Evolutionary conservation across 2,329 filamentous ascomycete genomes (phyloP).

Genomic region (Triangularia verruculosa): DNA sequence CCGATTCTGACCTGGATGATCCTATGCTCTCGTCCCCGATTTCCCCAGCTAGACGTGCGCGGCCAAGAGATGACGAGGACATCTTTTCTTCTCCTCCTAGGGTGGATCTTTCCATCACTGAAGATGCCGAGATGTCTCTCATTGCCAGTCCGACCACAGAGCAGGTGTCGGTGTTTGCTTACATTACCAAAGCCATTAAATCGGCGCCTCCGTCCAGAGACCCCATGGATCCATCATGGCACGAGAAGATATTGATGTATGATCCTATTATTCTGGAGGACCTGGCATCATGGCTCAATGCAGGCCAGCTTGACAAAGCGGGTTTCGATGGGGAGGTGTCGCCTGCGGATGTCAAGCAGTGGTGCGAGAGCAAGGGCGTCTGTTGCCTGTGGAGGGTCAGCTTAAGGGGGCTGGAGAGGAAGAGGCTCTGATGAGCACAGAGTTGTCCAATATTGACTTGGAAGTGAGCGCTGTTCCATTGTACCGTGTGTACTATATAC

Average conservation of each 20-base stretch:
- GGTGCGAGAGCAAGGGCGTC: conserved; percentile 85
- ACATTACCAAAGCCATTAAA: conserved; percentile 55
- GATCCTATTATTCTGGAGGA: conserved; percentile 89
- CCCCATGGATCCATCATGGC: conserved; percentile 63
- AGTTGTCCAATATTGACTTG: not conserved
- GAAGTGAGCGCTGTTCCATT: not conserved
- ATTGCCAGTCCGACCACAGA: conserved; percentile 38
- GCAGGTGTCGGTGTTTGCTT: conserved; percentile 46
- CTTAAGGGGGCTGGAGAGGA: conserved; percentile 50
- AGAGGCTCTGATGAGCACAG: conserved; percentile 41
- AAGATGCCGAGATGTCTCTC: conserved; percentile 44
- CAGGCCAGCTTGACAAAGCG: conserved; percentile 59
- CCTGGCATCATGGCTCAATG: conserved; percentile 77
- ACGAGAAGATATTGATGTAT: conserved; percentile 91
- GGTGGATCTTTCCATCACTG: conserved; percentile 43
- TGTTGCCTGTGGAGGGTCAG: conserved; percentile 74
- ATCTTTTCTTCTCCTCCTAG: not conserved
- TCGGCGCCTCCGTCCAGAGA: conserved; percentile 49
- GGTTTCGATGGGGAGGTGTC: conserved; percentile 65
- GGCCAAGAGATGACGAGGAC: not conserved
- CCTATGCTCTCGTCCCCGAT: conserved; percentile 33
- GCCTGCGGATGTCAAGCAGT: conserved; percentile 70
- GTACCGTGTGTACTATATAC: not conserved
- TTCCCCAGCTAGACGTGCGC: conserved; percentile 32
- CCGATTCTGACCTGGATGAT: conserved; percentile 48